These are phyloP conservation scores for Thermomucor indicae-seudaticae DNA, from an alignment of 371 early-diverging fungal genomes.

Conservation along the genomic window DNA sequence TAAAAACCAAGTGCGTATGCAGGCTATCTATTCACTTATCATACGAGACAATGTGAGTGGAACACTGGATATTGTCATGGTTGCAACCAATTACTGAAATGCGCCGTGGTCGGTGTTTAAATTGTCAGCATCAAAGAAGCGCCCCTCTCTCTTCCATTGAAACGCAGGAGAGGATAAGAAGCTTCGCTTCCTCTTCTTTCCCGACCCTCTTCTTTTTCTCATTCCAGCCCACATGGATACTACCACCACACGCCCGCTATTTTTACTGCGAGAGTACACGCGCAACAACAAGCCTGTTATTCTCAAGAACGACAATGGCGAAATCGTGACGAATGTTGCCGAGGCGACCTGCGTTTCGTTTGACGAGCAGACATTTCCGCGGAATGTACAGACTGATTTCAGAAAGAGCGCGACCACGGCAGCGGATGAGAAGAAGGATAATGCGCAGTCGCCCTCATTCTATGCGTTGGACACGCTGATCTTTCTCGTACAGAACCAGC, in stretches of 20 bases:
- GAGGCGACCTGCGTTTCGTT: slow-evolving; percentile 57
- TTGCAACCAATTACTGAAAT: too few relatives aligned
- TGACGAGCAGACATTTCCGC: slow-evolving; percentile 47
- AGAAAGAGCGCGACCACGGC: slow-evolving; percentile 44
- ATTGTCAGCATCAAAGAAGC: too few relatives aligned
- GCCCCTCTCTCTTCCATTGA: too few relatives aligned
- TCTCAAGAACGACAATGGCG: slow-evolving; percentile 39
- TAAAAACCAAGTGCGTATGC: too few relatives aligned
- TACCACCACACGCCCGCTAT: slow-evolving; percentile 31
- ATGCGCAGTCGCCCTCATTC: too few relatives aligned
- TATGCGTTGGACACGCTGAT: slow-evolving; percentile 78
- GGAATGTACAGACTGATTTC: slow-evolving; percentile 57
- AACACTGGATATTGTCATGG: too few relatives aligned
- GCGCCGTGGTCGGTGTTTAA: too few relatives aligned
- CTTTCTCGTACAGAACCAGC: slow-evolving; percentile 61
- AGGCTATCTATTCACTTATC: too few relatives aligned
- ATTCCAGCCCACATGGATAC: background rate
- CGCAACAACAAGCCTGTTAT: slow-evolving; percentile 50
- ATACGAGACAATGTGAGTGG: too few relatives aligned
- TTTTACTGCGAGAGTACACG: slow-evolving; percentile 61
- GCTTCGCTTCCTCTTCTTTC: too few relatives aligned
- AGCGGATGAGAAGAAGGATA: slow-evolving; percentile 50
- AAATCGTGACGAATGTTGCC: slow-evolving; percentile 46
- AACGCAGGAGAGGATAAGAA: too few relatives aligned
- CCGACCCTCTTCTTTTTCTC: slow-evolving; percentile 1